Evolutionary conservation across 2,329 filamentous ascomycete genomes (phyloP), one percentile per base, ranked within the genome.

Genomic region (Talaromyces amestolkiae): DNA sequence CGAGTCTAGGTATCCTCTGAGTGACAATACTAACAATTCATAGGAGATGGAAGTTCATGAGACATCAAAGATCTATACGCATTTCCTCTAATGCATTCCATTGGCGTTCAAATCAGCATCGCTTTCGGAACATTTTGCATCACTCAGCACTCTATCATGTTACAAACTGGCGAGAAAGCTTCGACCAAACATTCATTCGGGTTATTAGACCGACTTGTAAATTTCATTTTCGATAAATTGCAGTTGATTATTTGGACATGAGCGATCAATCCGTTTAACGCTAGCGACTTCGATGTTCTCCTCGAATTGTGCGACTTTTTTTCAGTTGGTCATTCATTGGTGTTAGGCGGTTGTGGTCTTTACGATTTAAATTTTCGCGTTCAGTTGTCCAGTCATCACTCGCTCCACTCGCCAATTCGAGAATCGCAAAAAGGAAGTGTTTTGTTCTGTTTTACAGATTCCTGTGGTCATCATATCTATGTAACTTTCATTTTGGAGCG

Each of bases 1-100:
- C 33, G 58, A 41, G 27, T 15, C 22, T 22, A 22, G 22, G 22
- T 22, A 22, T 22, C 22, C 1, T 22, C 5, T 47, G 19, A 6
- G 27, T 31, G 27, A 47, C n/a, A 49, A 63, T 61, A 64, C 70
- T 67, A 41, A 70, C 82, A 53, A 17, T 19, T n/a, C 11, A 17
- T 68, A 98, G 95, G 95, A 99, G 83, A 99, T 99, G 95, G 95
- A 98, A 84, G 95, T 99, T 74, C 95, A 99, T 79, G 95, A 98
- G 81, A 92, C 90, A 77, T 98, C 95, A 71, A 99, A 98, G 83
- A 93, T 97, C 75, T 97, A 99, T 84, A 99, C 95, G 73, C 95
- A 99, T 86, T 99, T 99, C 86, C 98, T 99, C 85, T 99, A 66
- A 64, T 45, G 66, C 72, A 74, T 73, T 71, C 67, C 70, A 68